Evolutionary conservation across 441 rosid species (phyloP).

Genomic region (Gossypium schwendimanii): DNA sequence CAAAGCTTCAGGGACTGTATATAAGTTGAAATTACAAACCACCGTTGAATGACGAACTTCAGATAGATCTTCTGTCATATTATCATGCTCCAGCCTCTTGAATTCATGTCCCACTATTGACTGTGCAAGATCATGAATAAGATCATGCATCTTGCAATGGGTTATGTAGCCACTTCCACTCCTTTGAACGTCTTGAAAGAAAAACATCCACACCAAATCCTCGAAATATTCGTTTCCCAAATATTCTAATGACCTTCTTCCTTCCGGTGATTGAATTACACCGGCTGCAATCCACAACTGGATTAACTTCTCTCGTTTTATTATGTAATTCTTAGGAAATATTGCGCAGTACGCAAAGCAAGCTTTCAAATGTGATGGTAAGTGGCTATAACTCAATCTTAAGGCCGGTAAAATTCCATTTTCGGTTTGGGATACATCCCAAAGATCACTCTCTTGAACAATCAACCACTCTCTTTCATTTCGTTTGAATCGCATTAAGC

Average conservation of each 20-base stretch:
- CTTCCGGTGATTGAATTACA: slow-evolving; percentile 9
- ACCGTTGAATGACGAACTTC: slow-evolving; percentile 12
- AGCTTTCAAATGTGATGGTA: slow-evolving; percentile 25
- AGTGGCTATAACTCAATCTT: slow-evolving; percentile 23
- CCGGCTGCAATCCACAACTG: slow-evolving; percentile 27
- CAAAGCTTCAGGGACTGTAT: slow-evolving; percentile 8
- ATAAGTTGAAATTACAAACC: slow-evolving; percentile 9
- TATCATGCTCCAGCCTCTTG: slow-evolving; percentile 3
- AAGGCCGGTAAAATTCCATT: slow-evolving; percentile 14
- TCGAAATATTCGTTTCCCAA: slow-evolving; percentile 16
- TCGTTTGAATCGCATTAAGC: slow-evolving; percentile 21
- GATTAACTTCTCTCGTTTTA: slow-evolving; percentile 20
- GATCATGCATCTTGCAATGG: slow-evolving; percentile 25
- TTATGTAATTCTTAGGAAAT: slow-evolving; percentile 21
- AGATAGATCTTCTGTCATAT: not conserved
- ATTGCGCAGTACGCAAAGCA: slow-evolving; percentile 22
- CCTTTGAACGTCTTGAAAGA: slow-evolving; percentile 20
- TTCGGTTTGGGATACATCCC: slow-evolving; percentile 15
- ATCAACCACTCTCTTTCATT: slow-evolving; percentile 22
- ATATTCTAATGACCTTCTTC: slow-evolving; percentile 4
- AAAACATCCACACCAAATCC: slow-evolving; percentile 17
- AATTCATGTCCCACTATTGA: slow-evolving; percentile 19
- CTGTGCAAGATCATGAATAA: slow-evolving; percentile 27
- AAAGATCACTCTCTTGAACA: slow-evolving; percentile 24
- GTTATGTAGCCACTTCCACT: not conserved